These are phyloP conservation scores for Athelia psychrophila DNA, from an alignment of 1,284 basidiomycete species.

Conservation along the genomic window DNA sequence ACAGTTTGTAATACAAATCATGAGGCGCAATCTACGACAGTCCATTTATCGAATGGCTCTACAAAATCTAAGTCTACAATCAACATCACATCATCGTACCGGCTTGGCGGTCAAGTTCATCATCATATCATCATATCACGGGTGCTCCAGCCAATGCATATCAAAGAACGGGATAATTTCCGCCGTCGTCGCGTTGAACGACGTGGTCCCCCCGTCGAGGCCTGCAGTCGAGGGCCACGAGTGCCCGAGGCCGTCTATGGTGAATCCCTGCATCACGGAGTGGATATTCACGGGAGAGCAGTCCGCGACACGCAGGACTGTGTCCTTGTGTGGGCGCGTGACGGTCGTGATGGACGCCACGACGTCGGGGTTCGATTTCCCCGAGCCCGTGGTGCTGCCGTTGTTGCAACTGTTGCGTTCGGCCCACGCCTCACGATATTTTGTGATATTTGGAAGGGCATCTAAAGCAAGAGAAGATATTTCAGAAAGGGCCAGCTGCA, in stretches of 20 bases:
- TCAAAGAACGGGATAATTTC: conserved; percentile 1
- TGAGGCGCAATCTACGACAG: too few species aligned
- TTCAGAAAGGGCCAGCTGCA: background rate
- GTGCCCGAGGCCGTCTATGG: background rate
- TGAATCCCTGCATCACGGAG: background rate
- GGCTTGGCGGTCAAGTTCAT: too few species aligned
- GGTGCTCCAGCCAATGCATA: background rate
- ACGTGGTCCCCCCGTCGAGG: background rate
- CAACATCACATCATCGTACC: too few species aligned
- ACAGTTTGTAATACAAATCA: too few species aligned
- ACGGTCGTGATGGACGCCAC: background rate
- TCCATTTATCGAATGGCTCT: too few species aligned
- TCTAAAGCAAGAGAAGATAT: background rate
- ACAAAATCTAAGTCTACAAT: too few species aligned
- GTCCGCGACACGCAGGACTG: background rate
- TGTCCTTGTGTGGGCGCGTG: background rate
- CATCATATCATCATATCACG: too few species aligned
- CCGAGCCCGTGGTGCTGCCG: background rate
- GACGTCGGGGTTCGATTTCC: background rate
- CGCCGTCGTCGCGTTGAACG: background rate
- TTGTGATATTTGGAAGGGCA: conserved; percentile 1
- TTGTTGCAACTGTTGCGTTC: background rate
- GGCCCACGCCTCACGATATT: background rate
- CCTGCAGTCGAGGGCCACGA: background rate
- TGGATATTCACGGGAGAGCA: background rate